phyloP scores from a whole-genome alignment of 192 early-diverging fungal genomes.

The Umbelopsis ramanniana region DNA sequence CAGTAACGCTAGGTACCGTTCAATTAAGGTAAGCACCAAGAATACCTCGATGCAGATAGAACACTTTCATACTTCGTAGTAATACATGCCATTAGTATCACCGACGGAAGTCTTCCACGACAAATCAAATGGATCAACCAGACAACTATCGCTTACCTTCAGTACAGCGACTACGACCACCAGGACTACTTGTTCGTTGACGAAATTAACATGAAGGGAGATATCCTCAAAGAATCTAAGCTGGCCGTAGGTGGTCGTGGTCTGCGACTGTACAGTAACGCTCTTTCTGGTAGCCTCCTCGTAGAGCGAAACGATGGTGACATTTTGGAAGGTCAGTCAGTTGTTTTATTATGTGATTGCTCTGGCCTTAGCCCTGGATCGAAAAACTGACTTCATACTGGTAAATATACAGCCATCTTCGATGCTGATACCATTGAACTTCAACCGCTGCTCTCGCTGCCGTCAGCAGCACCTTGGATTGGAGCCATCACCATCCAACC shows the following conservation, averaged over 20 bases:
- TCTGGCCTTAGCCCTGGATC: no score
- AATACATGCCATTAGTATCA: background rate
- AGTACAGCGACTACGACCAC: slow-evolving; percentile 42
- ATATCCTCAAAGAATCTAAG: slow-evolving; percentile 7
- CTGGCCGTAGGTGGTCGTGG: slow-evolving; percentile 8
- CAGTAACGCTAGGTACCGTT: background rate
- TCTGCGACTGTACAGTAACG: background rate
- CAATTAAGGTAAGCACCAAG: slow-evolving; percentile 15
- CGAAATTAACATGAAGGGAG: slow-evolving; percentile 44
- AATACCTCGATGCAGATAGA: background rate
- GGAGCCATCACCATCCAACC: background rate
- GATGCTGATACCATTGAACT: background rate
- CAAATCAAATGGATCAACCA: slow-evolving; percentile 73
- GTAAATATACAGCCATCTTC: no score
- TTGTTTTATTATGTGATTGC: no score
- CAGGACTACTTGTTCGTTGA: slow-evolving; percentile 46
- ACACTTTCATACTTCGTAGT: no score
- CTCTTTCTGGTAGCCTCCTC: background rate
- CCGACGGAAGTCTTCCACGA: slow-evolving; percentile 37
- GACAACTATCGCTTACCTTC: slow-evolving; percentile 59
- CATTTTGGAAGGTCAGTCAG: background rate
- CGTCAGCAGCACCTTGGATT: background rate
- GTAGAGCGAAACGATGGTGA: background rate
- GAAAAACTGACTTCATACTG: no score
- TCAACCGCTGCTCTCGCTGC: background rate